These are phyloP conservation scores for Lodderomyces margitis DNA, from an alignment of 1,139 yeast genomes.

Conservation along the genomic window DNA sequence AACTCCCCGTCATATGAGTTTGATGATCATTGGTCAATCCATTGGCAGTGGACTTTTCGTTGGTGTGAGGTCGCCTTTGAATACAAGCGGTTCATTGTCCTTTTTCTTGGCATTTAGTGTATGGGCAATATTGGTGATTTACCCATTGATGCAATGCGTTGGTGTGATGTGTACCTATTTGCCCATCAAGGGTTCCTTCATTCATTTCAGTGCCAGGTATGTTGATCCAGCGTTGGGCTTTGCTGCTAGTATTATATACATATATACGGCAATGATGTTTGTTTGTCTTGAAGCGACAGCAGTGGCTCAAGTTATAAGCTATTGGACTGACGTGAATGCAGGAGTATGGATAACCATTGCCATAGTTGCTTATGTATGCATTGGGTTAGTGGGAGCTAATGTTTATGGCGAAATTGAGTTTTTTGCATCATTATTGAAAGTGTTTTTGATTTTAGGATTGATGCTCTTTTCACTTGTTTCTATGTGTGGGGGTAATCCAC, in stretches of 20 bases:
- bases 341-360: slow-evolving; percentile 37
- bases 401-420: slow-evolving; percentile 44
- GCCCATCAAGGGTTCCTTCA: slow-evolving; percentile 39
- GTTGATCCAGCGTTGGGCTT: slow-evolving; percentile 43
- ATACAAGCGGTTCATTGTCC: slow-evolving; percentile 35
- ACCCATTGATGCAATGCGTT: slow-evolving; percentile 42
- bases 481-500: slow-evolving; percentile 42
- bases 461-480: slow-evolving; percentile 38
- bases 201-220: slow-evolving; percentile 39
- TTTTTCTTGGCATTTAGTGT: slow-evolving; percentile 35
- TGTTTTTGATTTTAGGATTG: slow-evolving; percentile 37
- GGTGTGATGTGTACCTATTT: slow-evolving; percentile 42
- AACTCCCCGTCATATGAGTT: slow-evolving; percentile 43
- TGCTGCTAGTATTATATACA: slow-evolving; percentile 36
- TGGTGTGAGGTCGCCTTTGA: slow-evolving; percentile 34
- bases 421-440: slow-evolving; percentile 35
- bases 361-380: slow-evolving; percentile 25
- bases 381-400: slow-evolving; percentile 37
- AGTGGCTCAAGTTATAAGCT: slow-evolving; percentile 32
- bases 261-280: slow-evolving; percentile 37
- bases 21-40: slow-evolving; percentile 52
- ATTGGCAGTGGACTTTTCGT: slow-evolving; percentile 50
- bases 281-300: slow-evolving; percentile 40
- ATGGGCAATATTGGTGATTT: slow-evolving; percentile 34
- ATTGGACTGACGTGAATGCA: slow-evolving; percentile 41